Base-by-base conservation (phyloP, 495 filamentous ascomycete species). In the Penicillium subrubescens region DNA sequence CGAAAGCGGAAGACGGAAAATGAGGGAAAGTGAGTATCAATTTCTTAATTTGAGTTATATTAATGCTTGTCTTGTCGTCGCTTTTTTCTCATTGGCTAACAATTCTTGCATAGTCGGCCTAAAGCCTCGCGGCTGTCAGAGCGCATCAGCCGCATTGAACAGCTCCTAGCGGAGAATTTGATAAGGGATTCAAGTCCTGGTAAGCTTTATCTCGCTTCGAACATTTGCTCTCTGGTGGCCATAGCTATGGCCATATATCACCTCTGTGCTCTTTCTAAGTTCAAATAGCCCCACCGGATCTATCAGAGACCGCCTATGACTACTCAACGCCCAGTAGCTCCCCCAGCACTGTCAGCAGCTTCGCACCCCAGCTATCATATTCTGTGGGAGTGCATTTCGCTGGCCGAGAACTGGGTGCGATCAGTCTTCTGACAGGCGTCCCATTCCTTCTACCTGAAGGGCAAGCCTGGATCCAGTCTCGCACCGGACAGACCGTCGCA, bases 311-410 rank as follows among this genome's bases (percentile, higher is more conserved):
- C 31, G 5, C 23, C 11, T 60, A 61, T 44, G 59, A 17, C 31
- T 55, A 29, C 35, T 52, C 60, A n/a, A 71, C 66, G 29, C 56
- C 65, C 8, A 61, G 67, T 51, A 71, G 34, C 43, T 72, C 71
- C 2, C 71, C 69, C 17, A 62, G 62, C 41, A 63, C n/a, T 55
- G 62, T 29, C 12, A 64, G 48, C 56, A 59, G 48, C 35, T 57
- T 51, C 6, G 69, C 72, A 8, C 61, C 66, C 1, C 60, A 67
- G 17, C 60, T 70, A 12, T 68, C 77, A 17, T 74, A 73, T 3
- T 75, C 78, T 48, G 73, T 75, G 25, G 77, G 79, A 7, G 75
- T 83, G 8, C 81, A 83, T 59, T 83, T 84, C 57, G 82, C 83
- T 10, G 82, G 83, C 5, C 71, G 75, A 46, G 75, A 82, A 62